Evolutionary conservation across 164 flowering plant genomes (phyloP).

Genomic region (Aristolochia fimbriata): DNA sequence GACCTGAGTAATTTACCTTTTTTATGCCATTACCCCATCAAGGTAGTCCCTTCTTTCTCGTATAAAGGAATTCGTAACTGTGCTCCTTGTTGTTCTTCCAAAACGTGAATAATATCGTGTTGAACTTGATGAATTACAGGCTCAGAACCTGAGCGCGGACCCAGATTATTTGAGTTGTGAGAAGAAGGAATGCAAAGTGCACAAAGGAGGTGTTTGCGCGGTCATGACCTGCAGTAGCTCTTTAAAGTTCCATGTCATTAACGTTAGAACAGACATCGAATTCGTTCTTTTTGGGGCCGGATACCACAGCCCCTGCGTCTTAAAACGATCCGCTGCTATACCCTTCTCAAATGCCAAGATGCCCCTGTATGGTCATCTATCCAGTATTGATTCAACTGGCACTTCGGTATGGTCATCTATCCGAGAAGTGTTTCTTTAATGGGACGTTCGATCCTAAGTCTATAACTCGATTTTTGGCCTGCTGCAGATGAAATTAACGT

Average conservation of each 20-base stretch:
- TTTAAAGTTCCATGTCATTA: constrained; percentile 54
- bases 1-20: constrained; percentile 58
- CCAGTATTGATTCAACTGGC: constrained; percentile 60
- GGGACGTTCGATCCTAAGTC: no score
- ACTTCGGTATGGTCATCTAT: constrained; percentile 34
- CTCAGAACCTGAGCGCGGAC: constrained; percentile 45
- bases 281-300: constrained; percentile 65
- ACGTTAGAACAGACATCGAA: constrained; percentile 69
- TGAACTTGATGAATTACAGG: constrained; percentile 22
- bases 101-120: no score
- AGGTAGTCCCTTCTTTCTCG: constrained; percentile 29
- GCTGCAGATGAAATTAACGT: constrained; percentile 77
- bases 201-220: constrained; percentile 20
- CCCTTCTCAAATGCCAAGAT: constrained; percentile 44
- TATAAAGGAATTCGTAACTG: no score
- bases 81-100: no score
- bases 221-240: constrained; percentile 48
- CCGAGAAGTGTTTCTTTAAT: no score
- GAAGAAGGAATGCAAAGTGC: constrained; percentile 40
- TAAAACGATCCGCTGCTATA: constrained; percentile 28
- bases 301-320: constrained; percentile 50
- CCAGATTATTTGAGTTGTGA: constrained; percentile 48
- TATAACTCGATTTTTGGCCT: neutral
- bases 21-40: constrained; percentile 83
- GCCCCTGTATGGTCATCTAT: constrained; percentile 64